Evolutionary conservation across 2,329 filamentous ascomycete genomes (phyloP), one percentile per base, ranked within the genome.

Genomic region (Alternaria sp.): DNA sequence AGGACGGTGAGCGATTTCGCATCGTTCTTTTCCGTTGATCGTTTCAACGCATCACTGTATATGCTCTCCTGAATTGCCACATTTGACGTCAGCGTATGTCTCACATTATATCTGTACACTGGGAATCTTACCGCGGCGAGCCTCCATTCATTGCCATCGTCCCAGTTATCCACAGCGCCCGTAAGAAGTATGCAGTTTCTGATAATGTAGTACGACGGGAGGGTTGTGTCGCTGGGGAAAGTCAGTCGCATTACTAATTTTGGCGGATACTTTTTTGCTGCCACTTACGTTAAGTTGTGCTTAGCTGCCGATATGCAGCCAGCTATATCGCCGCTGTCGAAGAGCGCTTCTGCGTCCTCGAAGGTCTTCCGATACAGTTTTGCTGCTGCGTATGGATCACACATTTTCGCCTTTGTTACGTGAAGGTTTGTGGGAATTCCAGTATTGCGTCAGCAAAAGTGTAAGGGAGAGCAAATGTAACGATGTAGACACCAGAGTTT

Each of bases 11-110:
- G 33, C 33, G 33, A 37, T 1, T n/a, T 1, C 0, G 33, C 3
- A 37, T 37, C 33, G 4, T 37, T 37, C 4, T 1, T 37, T 5
- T 37, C 33, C 33, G 4, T 37, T 5, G 33, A 4, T 10, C 4
- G 4, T 5, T 4, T 7, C 4, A 10, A 1, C 4, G 0, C 2
- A 3, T n/a, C 8, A 37, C 15, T n/a, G 33, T 3, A 9, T 1
- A 1, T 5, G 0, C 33, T n/a, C 33, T 37, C 33, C 33, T 37
- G 33, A 37, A 0, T 0, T 5, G 15, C 4, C 33, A 37, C 33
- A 7, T 7, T 37, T 4, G 33, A 37, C 9, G 33, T 37, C 33
- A 37, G 33, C 15, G 15, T 5, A 10, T 37, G 4, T 37, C 4
- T 5, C 8, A 9, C 2, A 37, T 37, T 2, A 4, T 9, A 0